phyloP scores from a whole-genome alignment of 495 filamentous ascomycete species.

The Neurospora cerealis region DNA sequence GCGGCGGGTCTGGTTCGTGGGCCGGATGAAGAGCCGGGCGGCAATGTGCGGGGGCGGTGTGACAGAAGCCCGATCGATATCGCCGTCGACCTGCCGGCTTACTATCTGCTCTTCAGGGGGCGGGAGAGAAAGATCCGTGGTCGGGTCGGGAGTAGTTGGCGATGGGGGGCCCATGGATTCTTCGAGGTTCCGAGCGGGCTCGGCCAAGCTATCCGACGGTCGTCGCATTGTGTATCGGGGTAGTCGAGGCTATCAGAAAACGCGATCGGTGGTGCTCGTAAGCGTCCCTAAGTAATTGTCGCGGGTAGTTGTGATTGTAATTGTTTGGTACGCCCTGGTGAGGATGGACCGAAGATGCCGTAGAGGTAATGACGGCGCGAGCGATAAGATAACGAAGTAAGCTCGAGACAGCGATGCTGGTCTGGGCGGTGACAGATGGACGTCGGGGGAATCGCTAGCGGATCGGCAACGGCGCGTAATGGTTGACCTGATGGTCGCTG shows the following conservation, averaged over 20 bases:
- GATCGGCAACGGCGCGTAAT: background rate
- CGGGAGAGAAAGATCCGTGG: slow-evolving; percentile 24
- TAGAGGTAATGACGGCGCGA: background rate
- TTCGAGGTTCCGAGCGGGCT: slow-evolving; percentile 34
- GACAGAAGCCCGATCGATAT: slow-evolving; percentile 32
- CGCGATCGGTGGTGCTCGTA: background rate
- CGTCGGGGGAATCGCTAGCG: background rate
- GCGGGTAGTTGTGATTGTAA: background rate
- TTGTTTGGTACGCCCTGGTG: background rate
- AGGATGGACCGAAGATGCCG: background rate
- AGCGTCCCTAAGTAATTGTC: background rate
- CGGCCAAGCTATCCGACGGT: slow-evolving; percentile 32
- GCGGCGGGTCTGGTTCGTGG: slow-evolving; percentile 53
- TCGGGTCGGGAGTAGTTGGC: slow-evolving; percentile 19
- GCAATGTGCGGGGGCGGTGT: slow-evolving; percentile 75
- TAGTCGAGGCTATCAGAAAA: background rate
- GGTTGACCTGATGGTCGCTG: background rate
- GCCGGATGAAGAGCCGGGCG: slow-evolving; percentile 67
- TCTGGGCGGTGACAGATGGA: background rate
- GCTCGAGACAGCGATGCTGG: background rate
- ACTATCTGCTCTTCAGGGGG: slow-evolving; percentile 26
- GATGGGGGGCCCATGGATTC: slow-evolving; percentile 32
- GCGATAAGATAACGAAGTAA: background rate
- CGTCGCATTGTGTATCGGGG: slow-evolving; percentile 26
- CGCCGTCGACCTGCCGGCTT: slow-evolving; percentile 12